Evolutionary conservation across 306 rosid species (phyloP).

Genomic region (Vicia villosa): DNA sequence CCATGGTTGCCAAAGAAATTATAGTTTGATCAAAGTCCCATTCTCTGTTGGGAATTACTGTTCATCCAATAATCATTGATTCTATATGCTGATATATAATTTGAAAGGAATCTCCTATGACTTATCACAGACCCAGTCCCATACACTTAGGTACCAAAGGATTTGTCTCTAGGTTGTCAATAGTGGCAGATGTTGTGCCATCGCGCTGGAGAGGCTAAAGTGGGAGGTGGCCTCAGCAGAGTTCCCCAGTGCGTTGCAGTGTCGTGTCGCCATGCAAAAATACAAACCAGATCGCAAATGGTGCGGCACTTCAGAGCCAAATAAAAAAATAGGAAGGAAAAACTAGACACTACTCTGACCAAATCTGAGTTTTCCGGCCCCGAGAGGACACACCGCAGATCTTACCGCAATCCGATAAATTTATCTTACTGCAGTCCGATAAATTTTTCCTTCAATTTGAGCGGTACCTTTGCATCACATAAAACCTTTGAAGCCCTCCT

Average conservation of each 20-base stretch:
- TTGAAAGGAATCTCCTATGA: not conserved
- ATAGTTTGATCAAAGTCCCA: not conserved
- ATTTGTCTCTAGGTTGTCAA: not conserved
- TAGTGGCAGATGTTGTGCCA: not conserved
- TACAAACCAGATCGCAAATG: not conserved
- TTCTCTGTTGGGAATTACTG: not conserved
- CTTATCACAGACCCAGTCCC: conserved; percentile 12
- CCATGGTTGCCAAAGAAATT: not conserved
- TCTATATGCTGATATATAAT: not conserved
- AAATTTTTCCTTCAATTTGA: too few species aligned
- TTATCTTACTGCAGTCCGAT: too few species aligned
- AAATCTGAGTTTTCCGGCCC: not conserved
- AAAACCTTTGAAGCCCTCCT: too few species aligned
- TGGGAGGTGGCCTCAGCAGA: not conserved
- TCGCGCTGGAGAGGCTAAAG: not conserved
- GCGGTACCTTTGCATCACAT: too few species aligned
- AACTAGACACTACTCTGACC: not conserved
- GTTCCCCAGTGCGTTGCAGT: not conserved
- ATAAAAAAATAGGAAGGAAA: not conserved
- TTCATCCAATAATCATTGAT: conserved; percentile 2
- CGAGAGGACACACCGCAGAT: not conserved
- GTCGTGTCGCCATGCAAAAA: not conserved
- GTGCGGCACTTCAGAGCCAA: not conserved
- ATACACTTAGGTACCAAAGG: not conserved
- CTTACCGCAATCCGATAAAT: too few species aligned